Evolutionary conservation across 768 basidiomycete species (phyloP).

Genomic region (Termitomyces sp.): DNA sequence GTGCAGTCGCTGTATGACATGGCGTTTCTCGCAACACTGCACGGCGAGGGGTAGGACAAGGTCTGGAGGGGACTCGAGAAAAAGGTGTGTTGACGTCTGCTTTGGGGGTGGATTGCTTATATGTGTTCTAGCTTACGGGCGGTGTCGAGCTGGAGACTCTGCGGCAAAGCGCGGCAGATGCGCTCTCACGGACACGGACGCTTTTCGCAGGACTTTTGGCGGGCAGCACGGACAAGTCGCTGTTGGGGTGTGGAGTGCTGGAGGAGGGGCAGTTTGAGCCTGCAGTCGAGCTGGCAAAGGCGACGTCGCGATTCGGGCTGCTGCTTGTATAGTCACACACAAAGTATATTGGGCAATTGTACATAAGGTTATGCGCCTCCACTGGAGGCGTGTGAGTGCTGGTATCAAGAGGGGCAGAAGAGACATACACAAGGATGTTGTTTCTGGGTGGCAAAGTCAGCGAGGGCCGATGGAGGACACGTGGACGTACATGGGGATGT

Average conservation of each 20-base stretch:
- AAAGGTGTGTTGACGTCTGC: slow-evolving; percentile 4
- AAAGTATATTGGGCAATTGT: no score
- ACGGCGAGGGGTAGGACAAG: slow-evolving; percentile 26
- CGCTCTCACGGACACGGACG: slow-evolving; percentile 53
- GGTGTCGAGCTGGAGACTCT: slow-evolving; percentile 9
- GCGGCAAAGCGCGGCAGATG: slow-evolving; percentile 28
- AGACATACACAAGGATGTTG: slow-evolving; percentile 93
- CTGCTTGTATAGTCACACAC: slow-evolving; percentile 50
- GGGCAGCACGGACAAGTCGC: slow-evolving; percentile 27
- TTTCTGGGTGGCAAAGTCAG: slow-evolving; percentile 50
- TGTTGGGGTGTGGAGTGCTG: slow-evolving; percentile 44
- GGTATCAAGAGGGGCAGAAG: not conserved
- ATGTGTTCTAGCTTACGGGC: slow-evolving; percentile 9
- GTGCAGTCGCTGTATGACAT: slow-evolving; percentile 39
- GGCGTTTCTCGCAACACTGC: slow-evolving; percentile 35
- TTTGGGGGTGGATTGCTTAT: not conserved
- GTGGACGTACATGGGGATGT: slow-evolving; percentile 89
- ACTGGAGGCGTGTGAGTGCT: slow-evolving; percentile 35
- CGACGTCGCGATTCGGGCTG: slow-evolving; percentile 71
- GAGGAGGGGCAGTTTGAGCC: slow-evolving; percentile 54
- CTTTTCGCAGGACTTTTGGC: slow-evolving; percentile 52
- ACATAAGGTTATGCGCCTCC: slow-evolving; percentile 72
- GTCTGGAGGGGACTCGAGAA: slow-evolving; percentile 20
- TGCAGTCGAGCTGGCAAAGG: slow-evolving; percentile 61
- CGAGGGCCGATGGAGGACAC: slow-evolving; percentile 6